These are phyloP conservation scores for Peronosclerospora sorghi DNA, from an alignment of 352 stramenopile genomes.

Conservation along the genomic window DNA sequence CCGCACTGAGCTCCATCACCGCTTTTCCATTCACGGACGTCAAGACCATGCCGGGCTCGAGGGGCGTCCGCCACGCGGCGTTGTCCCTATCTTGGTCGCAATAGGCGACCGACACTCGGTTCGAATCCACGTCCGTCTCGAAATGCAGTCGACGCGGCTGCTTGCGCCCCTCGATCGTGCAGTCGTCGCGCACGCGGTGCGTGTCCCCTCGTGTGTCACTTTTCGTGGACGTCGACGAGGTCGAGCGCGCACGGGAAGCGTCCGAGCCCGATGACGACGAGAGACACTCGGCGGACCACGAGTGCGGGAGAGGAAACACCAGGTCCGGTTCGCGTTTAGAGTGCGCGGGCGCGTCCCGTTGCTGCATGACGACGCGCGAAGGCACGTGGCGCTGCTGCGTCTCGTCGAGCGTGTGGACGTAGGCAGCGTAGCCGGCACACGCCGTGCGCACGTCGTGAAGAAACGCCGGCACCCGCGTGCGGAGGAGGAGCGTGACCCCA, in stretches of 20 bases:
- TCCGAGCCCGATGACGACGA: slow-evolving; percentile 4
- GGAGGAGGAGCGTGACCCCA: slow-evolving; percentile 44
- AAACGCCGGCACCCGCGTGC: slow-evolving; percentile 43
- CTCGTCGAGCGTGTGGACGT: slow-evolving; percentile 34
- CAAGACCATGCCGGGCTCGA: slow-evolving; percentile 45
- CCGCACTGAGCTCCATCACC: slow-evolving; percentile 31
- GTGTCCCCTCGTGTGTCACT: too few species aligned
- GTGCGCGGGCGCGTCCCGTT: too few species aligned
- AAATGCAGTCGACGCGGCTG: too few species aligned
- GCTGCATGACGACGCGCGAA: slow-evolving; percentile 35
- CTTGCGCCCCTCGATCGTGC: too few species aligned
- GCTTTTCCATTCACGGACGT: slow-evolving; percentile 50
- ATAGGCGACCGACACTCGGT: too few species aligned
- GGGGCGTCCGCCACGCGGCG: too few species aligned
- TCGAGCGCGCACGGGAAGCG: slow-evolving; percentile 8
- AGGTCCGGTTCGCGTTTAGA: too few species aligned
- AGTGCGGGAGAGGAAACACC: too few species aligned
- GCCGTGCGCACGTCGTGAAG: slow-evolving; percentile 47
- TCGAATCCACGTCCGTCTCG: too few species aligned
- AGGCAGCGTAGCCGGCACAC: slow-evolving; percentile 44
- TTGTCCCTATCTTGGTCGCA: too few species aligned
- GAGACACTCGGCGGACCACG: slow-evolving; percentile 7
- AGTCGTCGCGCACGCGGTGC: too few species aligned
- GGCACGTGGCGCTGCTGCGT: slow-evolving; percentile 28
- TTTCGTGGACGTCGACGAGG: not conserved